Conservation (phyloP, 148 eudicot genomes). For the Nyssa sinensis region DNA sequence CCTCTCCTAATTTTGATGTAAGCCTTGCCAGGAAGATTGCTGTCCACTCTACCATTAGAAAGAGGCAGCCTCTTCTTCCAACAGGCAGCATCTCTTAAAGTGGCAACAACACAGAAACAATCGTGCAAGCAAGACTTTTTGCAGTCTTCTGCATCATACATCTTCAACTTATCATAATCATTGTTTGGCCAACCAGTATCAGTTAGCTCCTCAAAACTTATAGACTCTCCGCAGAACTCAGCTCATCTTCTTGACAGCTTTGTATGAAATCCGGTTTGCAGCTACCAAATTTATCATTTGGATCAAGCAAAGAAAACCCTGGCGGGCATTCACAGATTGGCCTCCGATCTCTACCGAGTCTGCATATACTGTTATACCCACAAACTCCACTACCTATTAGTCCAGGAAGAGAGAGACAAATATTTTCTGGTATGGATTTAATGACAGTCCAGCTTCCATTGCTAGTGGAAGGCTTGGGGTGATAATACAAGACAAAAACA, state of each 20-base stretch:
- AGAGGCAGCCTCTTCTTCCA: slow-evolving; percentile 43
- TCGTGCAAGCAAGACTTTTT: slow-evolving; percentile 38
- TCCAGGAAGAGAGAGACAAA: slow-evolving; percentile 22
- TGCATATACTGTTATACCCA: slow-evolving; percentile 61
- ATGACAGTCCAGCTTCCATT: slow-evolving; percentile 25
- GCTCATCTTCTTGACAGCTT: slow-evolving; percentile 17
- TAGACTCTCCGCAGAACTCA: not conserved
- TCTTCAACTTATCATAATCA: slow-evolving; percentile 25
- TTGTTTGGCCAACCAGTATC: slow-evolving; percentile 30
- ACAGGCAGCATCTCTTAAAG: slow-evolving; percentile 16
- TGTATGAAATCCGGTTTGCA: slow-evolving; percentile 36
- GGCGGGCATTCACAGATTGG: slow-evolving; percentile 47
- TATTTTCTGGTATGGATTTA: slow-evolving; percentile 37
- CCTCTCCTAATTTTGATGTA: slow-evolving; percentile 28
- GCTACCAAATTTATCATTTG: slow-evolving; percentile 41
- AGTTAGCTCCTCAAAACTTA: slow-evolving; percentile 22
- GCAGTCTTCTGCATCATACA: slow-evolving; percentile 20
- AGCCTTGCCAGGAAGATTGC: not conserved
- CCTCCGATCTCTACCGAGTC: slow-evolving; percentile 24
- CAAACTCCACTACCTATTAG: slow-evolving; percentile 41
- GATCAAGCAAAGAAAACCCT: slow-evolving; percentile 37
- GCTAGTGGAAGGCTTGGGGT: slow-evolving; percentile 22
- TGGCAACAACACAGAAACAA: slow-evolving; percentile 53
- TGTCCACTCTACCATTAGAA: slow-evolving; percentile 25
- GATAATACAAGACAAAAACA: slow-evolving; percentile 39